Base-by-base conservation (phyloP, 257 asterid species). In the Eucommia ulmoides region DNA sequence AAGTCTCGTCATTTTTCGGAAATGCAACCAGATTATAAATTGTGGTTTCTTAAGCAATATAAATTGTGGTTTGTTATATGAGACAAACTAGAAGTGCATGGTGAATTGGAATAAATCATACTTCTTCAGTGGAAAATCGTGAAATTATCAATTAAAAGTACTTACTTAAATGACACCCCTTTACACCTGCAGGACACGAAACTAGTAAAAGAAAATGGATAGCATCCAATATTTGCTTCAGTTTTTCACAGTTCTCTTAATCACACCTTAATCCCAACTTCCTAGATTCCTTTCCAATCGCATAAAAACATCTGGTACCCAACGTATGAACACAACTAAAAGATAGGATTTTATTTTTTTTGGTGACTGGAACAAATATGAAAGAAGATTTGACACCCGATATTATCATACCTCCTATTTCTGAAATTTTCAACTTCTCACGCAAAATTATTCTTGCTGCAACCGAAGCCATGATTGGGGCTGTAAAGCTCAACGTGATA, bases 401-500 rank as follows among this genome's bases (percentile, higher is more conserved):
- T 35, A 18, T 15, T 42, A 12, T 9, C 45, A 50, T 63, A 70
- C 76, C 76, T 61, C 76, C 77, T 12, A 70, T 53, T 48, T 70
- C 77, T 21, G 60, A 24, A 24, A 70, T 57, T 51, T 56, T 70
- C 52, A 70, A 41, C 65, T 65, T 65, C 50, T 70, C 77, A 44
- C 62, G 70, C 61, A 70, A 53, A 56, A 60, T 61, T 52, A 65
- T 14, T 51, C 66, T 62, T 56, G 73, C 69, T 2, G 64, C 66
- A 38, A 58, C 11, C 45, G 73, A 52, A 65, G 77, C 77, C 66
- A 65, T 61, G 44, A 70, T 62, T 57, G 77, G 77, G 54, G 64
- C 56, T 19, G 66, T 61, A 65, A 70, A 65, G 55, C 66, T 65
- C 57, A 70, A 50, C 50, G 58, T 47, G 55, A 54, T 58, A 29